These are phyloP conservation scores for Dothidotthia symphoricarpi DNA, from an alignment of 2,329 filamentous ascomycete species.

Conservation along the genomic window DNA sequence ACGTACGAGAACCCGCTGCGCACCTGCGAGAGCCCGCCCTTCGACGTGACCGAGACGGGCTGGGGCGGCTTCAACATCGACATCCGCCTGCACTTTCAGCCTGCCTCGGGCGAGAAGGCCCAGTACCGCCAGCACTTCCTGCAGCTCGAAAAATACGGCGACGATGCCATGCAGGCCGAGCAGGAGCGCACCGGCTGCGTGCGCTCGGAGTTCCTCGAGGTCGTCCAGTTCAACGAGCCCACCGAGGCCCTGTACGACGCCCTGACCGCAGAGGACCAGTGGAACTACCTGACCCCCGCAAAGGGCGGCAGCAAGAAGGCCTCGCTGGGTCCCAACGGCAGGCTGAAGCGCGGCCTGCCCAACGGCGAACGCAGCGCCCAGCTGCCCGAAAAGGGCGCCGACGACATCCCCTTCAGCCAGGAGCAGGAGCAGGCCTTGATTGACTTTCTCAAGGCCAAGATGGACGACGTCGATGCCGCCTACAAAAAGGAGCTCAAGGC, in stretches of 20 bases:
- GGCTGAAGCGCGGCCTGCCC: conserved; percentile 36
- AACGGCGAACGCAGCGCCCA: conserved; percentile 40
- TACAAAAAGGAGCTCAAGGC: conserved; percentile 33
- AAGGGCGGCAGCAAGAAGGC: conserved; percentile 47
- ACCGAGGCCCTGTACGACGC: conserved; percentile 88
- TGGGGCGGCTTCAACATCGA: conserved; percentile 99
- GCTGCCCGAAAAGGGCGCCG: conserved; percentile 35
- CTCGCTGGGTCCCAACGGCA: conserved; percentile 31
- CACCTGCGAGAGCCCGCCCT: conserved; percentile 70
- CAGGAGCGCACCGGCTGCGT: conserved; percentile 57
- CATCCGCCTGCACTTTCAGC: conserved; percentile 89
- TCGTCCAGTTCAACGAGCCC: conserved; percentile 96
- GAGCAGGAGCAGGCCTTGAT: conserved; percentile 38
- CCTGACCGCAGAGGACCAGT: conserved; percentile 70
- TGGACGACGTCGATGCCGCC: conserved; percentile 34
- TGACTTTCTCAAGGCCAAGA: conserved; percentile 31
- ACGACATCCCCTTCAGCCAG: conserved; percentile 37
- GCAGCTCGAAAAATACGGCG: conserved; percentile 84
- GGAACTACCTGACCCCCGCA: conserved; percentile 44
- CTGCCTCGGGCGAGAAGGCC: conserved; percentile 85
- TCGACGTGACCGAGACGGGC: conserved; percentile 85
- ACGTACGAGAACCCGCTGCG: conserved; percentile 90
- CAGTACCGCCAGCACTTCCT: conserved; percentile 94
- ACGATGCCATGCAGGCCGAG: conserved; percentile 64
- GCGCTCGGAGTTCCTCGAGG: conserved; percentile 80